Evolutionary conservation across 2,329 filamentous ascomycete genomes (phyloP).

Genomic region (Ramularia endophylla): DNA sequence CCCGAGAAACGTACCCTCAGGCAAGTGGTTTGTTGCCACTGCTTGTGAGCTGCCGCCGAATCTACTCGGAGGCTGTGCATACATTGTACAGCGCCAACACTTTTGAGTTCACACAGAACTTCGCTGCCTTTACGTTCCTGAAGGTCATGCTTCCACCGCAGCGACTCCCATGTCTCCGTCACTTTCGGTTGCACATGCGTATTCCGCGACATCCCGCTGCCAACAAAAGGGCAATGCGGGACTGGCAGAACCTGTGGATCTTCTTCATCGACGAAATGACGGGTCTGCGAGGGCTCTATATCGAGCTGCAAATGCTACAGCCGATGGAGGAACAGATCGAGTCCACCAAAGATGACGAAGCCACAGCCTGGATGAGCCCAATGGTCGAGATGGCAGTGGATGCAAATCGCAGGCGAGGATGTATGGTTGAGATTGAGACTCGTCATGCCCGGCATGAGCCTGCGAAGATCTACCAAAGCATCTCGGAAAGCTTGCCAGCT

Average conservation of each 20-base stretch:
- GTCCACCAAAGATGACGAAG: constrained; percentile 21
- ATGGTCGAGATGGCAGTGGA: constrained; percentile 28
- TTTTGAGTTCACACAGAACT: constrained; percentile 30
- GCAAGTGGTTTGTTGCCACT: constrained; percentile 25
- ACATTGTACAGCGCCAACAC: constrained; percentile 29
- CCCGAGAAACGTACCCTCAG: constrained; percentile 15
- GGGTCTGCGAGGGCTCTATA: constrained; percentile 24
- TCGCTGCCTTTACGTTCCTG: constrained; percentile 27
- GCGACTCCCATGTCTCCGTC: constrained; percentile 23
- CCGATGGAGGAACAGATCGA: constrained; percentile 25
- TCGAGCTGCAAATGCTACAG: constrained; percentile 25
- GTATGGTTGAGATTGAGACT: constrained; percentile 25
- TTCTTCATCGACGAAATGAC: constrained; percentile 27
- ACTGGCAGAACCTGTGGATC: constrained; percentile 27
- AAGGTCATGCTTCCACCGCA: constrained; percentile 25
- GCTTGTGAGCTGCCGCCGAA: constrained; percentile 26
- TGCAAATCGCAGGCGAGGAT: constrained; percentile 22
- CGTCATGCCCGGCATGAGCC: constrained; percentile 22
- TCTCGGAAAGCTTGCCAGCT: neutral
- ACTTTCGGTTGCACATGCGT: constrained; percentile 26
- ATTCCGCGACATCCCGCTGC: constrained; percentile 27
- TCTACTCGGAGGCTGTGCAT: constrained; percentile 28
- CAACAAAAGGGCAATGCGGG: constrained; percentile 25
- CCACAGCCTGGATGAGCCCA: constrained; percentile 24
- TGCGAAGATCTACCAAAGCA: constrained; percentile 14